Evolutionary conservation across 495 filamentous ascomycete species (phyloP), one percentile per base, ranked within the genome.

Genomic region (Choiromyces venosus): DNA sequence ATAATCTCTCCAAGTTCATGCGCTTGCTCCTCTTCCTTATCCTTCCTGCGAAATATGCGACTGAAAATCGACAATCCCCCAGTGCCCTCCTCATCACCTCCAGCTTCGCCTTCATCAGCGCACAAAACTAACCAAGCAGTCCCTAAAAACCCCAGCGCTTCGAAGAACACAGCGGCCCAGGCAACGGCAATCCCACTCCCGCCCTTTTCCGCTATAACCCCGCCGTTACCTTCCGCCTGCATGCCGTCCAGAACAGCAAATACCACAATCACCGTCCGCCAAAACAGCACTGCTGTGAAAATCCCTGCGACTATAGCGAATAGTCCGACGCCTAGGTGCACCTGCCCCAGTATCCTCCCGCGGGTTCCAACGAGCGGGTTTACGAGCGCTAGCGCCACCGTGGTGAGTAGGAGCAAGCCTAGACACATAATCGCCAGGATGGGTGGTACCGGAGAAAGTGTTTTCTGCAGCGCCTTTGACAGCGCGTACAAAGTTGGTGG

Each of bases 151-250:
- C 69, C 74, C 29, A 73, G 36, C 21, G 61, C 42, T 1, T 74
- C 69, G 14, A 77, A 77, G 1, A 77, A 69, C 29, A 77, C 75
- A 2, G 74, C 75, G 35, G 75, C 56, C 75, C 75, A 77, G 44
- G 75, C 74, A 12, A 77, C 66, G 25, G 75, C 66, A 39, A 77
- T 65, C 2, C 75, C 75, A n/a, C 68, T 40, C 4, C 46, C 29
- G 18, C 75, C 75, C 42, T 77, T 77, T 1, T 37, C 69, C 35
- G 37, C 74, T 37, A 66, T 65, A 4, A 61, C 12, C 12, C 52
- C 25, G 7, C 25, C 25, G 25, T 12, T 29, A 16, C 25, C 25
- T 4, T 4, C 52, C 10, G 16, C 25, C 52, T 33, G 52, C 25
- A 61, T 33, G 10, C 52, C 52, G 18, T 61, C 25, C 12, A 61